Evolutionary conservation across 2,329 filamentous ascomycete genomes (phyloP).

Genomic region (Exophiala xenobiotica): DNA sequence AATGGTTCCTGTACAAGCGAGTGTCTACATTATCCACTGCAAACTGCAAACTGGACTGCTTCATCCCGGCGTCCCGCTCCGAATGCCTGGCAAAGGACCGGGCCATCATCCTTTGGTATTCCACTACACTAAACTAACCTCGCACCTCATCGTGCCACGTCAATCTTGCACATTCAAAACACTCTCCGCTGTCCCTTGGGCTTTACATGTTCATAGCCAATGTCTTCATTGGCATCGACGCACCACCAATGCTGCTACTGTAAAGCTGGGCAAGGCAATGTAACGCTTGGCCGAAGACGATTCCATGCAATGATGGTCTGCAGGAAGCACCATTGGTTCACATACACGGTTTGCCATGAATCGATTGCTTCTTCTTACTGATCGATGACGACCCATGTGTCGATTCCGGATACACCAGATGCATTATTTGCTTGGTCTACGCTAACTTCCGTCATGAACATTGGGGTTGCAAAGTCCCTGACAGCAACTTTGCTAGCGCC

Average conservation of each 20-base stretch:
- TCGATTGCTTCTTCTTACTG: not conserved
- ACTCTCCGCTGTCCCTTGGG: not conserved
- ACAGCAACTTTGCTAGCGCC: no score
- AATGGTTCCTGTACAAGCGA: no score
- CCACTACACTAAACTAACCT: not conserved
- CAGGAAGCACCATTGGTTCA: not conserved
- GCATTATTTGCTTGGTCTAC: no score
- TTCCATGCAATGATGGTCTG: not conserved
- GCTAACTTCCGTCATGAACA: no score
- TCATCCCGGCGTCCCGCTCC: conserved; percentile 1
- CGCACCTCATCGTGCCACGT: conserved; percentile 6
- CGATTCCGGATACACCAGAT: no score
- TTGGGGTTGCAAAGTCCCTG: no score
- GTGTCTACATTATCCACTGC: no score
- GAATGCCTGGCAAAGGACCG: not conserved
- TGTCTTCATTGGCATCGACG: conserved; percentile 25
- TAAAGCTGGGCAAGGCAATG: not conserved
- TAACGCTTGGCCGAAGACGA: not conserved
- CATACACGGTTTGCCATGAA: not conserved
- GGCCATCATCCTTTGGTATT: not conserved
- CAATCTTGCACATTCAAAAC: not conserved
- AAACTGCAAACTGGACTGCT: not conserved
- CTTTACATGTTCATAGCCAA: conserved; percentile 21
- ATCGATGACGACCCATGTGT: not conserved
- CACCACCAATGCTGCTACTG: conserved; percentile 16